Base-by-base conservation (phyloP, 1,284 basidiomycete species). In the Sporisorium reilianum region DNA sequence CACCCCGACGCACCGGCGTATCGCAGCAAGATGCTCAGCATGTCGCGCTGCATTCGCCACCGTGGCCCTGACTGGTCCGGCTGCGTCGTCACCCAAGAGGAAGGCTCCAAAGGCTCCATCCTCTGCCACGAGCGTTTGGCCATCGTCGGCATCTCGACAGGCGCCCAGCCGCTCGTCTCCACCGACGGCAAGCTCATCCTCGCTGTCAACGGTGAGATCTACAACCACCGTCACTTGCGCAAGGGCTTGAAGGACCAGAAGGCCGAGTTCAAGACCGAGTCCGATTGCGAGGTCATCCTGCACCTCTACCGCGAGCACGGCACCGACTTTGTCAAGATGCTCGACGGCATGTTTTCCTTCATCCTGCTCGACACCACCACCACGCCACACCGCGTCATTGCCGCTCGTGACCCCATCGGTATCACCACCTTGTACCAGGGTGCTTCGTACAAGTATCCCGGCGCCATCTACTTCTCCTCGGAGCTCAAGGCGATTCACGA, bases 291-390 rank as follows among this genome's bases (percentile, higher is more conserved):
- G 86, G 91, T 97, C 81, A 97, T 99, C 84, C 90, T 99, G 77
- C 84, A 85, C 54, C 79, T 86, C 53, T 87, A 86, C 72, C 70
- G 76, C 28, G 78, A 82, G 51, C 80, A 86, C 65, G 86, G 86
- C 22, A 65, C 82, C 23, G 82, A 84, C 41, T 86, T 86, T 66
- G 79, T 86, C 45, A 72, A 76, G 46, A 77, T 85, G 85, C 91
- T 99, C 67, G 97, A 99, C 85, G 97, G 97, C 79, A 97, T 99
- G 94, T 99, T 99, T 88, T 95, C 95, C 12, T 99, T 99, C 84
- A 92, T 97, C 75, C 89, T 99, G 45, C 88, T 99, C 64, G 97
- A 99, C 87, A 94, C 95, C 82, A 92, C 93, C 12, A 91, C 93
- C 64, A 88, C 91, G 1, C 96, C 97, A 8, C 89, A 94, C 41